Percentiles rank a stretch among this genome's conserved stretches.
Evolutionary conservation across 257 asterid species (phyloP).

Genomic region (Solanum chaucha): DNA sequence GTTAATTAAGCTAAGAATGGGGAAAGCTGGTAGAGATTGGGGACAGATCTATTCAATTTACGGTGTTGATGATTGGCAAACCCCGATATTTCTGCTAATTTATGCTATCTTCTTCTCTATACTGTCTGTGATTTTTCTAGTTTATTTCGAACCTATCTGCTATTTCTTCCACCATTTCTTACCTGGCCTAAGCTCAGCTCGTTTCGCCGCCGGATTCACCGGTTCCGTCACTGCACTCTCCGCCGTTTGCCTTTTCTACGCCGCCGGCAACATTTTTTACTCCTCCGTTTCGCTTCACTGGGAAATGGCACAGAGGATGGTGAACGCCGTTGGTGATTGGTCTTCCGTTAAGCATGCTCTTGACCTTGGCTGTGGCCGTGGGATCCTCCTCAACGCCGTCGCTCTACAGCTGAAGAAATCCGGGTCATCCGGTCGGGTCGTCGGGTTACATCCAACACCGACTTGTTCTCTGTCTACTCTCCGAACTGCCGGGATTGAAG

Average conservation of each 20-base stretch:
- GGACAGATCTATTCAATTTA: conserved; percentile 93
- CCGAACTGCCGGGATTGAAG: conserved; percentile 71
- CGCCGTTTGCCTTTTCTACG: conserved; percentile 77
- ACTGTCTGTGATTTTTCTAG: conserved; percentile 50
- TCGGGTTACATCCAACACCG: conserved; percentile 64
- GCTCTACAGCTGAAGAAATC: conserved; percentile 87
- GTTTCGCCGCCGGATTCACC: conserved; percentile 73
- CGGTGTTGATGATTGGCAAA: conserved; percentile 86
- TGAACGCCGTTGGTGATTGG: conserved; percentile 73
- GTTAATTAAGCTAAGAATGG: conserved; percentile 25
- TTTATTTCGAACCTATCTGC: conserved; percentile 78
- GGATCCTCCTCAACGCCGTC: conserved; percentile 81
- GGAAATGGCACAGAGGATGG: conserved; percentile 94
- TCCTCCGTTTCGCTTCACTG: conserved; percentile 83
- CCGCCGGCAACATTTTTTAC: conserved; percentile 73
- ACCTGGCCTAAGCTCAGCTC: conserved; percentile 66
- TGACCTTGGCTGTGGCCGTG: conserved; percentile 94
- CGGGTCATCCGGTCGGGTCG: conserved; percentile 88
- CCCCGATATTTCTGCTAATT: conserved; percentile 61
- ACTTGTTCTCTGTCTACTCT: conserved; percentile 40
- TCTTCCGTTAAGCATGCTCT: conserved; percentile 79
- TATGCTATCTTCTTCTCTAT: conserved; percentile 57
- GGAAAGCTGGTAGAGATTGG: conserved; percentile 78
- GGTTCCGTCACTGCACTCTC: conserved; percentile 87
- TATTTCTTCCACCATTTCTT: conserved; percentile 32